Base-by-base conservation (phyloP, 2,329 filamentous ascomycete genomes). In the Nemania diffusa region DNA sequence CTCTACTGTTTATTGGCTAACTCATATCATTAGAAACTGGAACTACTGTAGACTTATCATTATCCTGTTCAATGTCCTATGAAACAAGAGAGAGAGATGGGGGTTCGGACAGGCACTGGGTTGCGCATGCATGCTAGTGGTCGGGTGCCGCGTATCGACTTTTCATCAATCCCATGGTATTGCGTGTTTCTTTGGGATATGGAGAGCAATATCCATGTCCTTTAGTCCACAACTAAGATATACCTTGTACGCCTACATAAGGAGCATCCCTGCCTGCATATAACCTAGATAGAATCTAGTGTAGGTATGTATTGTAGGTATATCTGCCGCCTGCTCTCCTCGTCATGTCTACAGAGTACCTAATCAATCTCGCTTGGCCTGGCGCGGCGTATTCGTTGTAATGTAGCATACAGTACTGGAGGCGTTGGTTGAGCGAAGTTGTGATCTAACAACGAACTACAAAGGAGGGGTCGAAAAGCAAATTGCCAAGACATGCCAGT, bases 161-260 rank as follows among this genome's bases (percentile, higher is more conserved):
- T 68, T 57, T 46, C 62, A 61, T 64, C 65, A 68, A 68, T 68
- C 62, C 65, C 65, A 68, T 68, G 44, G 42, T 22, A 11, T 22
- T 55, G 50, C 50, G 59, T 53, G 50, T 42, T 27, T 51, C 34
- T 48, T 55, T 55, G 42, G 22, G 53, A 46, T 50, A 37, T 27
- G 56, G n/a, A 40, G 26, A 64, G 27, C 37, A 34, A 62, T 37
- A 63, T 63, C 29, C 50, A 55, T 59, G 62, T 67, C 27, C 32
- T 50, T 51, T 37, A 20, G 11, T 9, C 34, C 24, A 42, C 11
- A 11, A 27, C 59, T 37, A 46, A 15, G 13, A 15, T 17, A 44
- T 44, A 44, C 9, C 40, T 22, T 5, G 20, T 22, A 9, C 5
- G 20, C 57, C 8, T 20, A 34, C 11, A 20, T n/a, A n/a, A n/a